phyloP scores from a whole-genome alignment of 345 rosid genomes.

The Eutrema heterophyllum region DNA sequence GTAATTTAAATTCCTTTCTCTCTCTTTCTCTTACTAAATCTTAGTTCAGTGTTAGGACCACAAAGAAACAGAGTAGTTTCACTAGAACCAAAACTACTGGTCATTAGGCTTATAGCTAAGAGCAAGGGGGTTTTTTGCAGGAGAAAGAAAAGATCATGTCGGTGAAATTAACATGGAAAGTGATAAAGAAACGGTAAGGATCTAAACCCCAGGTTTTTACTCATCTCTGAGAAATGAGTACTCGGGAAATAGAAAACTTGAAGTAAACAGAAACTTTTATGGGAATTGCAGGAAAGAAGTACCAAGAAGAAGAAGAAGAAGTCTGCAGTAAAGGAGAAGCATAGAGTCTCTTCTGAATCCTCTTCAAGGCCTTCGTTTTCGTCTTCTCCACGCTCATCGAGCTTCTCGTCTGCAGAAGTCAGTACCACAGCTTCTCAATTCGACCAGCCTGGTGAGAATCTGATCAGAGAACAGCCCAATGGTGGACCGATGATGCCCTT shows the following conservation, averaged over 20 bases:
- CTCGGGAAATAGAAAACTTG: not conserved
- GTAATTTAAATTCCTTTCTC: slow-evolving; percentile 20
- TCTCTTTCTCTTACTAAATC: slow-evolving; percentile 14
- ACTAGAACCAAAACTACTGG: slow-evolving; percentile 10
- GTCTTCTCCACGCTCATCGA: slow-evolving; percentile 73
- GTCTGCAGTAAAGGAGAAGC: slow-evolving; percentile 43
- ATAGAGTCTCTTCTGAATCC: slow-evolving; percentile 62
- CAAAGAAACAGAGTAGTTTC: slow-evolving; percentile 7
- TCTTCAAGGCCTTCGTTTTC: slow-evolving; percentile 59
- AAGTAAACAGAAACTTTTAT: not conserved
- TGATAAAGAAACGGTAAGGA: slow-evolving; percentile 45
- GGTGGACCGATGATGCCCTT: slow-evolving; percentile 23
- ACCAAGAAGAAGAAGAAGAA: slow-evolving; percentile 35
- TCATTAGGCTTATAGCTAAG: slow-evolving; percentile 9
- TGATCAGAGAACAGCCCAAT: slow-evolving; percentile 34
- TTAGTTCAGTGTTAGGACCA: slow-evolving; percentile 16
- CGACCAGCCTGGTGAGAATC: slow-evolving; percentile 35
- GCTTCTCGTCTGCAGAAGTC: slow-evolving; percentile 59
- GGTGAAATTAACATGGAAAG: slow-evolving; percentile 32
- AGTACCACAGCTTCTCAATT: slow-evolving; percentile 42
- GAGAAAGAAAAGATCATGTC: slow-evolving; percentile 38
- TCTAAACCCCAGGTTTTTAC: not conserved
- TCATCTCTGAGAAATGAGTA: not conserved
- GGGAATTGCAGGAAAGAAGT: slow-evolving; percentile 50
- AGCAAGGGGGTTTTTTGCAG: slow-evolving; percentile 31